Evolutionary conservation across 129 eudicot genomes (phyloP).

Genomic region (Ambrosia trifida): DNA sequence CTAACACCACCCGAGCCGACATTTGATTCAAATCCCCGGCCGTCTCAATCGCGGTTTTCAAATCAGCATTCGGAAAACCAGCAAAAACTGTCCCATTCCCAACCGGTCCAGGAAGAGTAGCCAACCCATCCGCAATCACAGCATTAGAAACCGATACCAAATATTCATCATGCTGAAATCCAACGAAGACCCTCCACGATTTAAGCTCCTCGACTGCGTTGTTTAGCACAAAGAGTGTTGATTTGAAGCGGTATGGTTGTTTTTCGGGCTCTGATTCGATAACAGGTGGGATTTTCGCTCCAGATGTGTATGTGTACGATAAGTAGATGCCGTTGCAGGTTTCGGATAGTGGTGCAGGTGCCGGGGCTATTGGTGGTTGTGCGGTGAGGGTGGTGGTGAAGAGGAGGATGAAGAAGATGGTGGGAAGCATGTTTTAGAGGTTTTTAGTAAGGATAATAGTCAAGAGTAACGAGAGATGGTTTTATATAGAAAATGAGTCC

Average conservation of each 20-base stretch:
- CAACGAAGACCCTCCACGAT: slow-evolving; percentile 75
- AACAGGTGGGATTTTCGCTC: slow-evolving; percentile 49
- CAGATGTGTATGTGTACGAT: slow-evolving; percentile 48
- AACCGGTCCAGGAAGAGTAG: slow-evolving; percentile 58
- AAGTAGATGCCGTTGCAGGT: slow-evolving; percentile 71
- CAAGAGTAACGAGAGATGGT: no score
- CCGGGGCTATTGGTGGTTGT: slow-evolving; percentile 30
- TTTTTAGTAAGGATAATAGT: no score
- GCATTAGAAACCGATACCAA: slow-evolving; percentile 77
- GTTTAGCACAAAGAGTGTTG: slow-evolving; percentile 57
- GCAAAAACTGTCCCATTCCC: slow-evolving; percentile 83
- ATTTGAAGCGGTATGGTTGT: slow-evolving; percentile 78
- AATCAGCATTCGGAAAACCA: slow-evolving; percentile 77
- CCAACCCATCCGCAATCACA: slow-evolving; percentile 66
- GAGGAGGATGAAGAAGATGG: slow-evolving; percentile 38
- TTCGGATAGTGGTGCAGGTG: slow-evolving; percentile 57
- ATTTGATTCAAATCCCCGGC: slow-evolving; percentile 83
- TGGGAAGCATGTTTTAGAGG: slow-evolving; percentile 19
- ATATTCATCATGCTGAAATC: slow-evolving; percentile 72
- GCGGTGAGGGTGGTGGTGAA: slow-evolving; percentile 38
- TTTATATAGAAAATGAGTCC: no score
- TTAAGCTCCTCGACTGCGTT: slow-evolving; percentile 66
- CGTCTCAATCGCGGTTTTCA: slow-evolving; percentile 72
- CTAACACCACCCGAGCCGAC: slow-evolving; percentile 52
- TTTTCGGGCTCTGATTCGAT: slow-evolving; percentile 22